Evolutionary conservation across 2,329 filamentous ascomycete species (phyloP), one percentile per base, ranked within the genome.

Genomic region (Trichophyton simii): DNA sequence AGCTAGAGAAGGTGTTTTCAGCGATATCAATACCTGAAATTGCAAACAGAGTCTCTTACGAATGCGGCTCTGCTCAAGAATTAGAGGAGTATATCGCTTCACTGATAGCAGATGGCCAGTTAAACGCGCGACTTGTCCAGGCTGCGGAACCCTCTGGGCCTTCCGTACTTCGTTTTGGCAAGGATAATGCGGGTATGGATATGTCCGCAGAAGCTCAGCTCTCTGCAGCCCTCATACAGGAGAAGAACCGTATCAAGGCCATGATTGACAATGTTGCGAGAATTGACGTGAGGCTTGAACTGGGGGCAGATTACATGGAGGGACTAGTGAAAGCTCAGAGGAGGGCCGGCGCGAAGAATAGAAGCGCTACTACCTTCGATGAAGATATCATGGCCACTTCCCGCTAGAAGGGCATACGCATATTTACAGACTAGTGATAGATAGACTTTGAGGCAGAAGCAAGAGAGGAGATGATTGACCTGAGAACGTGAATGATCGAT

Each of bases 1-100:
- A 84, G 63, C 79, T 97, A 28, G 84, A 86, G 52, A 81, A 83
- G 59, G 85, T 89, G 2, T 96, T 92, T 69, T 80, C 81, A 36
- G 82, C 84, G 4, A 76, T 87, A 38, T 80, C 82, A 3, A 74
- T 86, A 8, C 72, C 77, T 3, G 79, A 80, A 57, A 72, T 80
- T 15, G 68, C 72, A 18, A 69, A 68, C 60, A 70, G 69, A 58
- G 72, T 70, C 55, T 70, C 68, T 5, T 67, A 68, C 3, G 65
- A 68, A 54, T 68, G 68, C 5, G 58, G 61, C 7, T 63, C 69
- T 60, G 55, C 68, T 3, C 59, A 63, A 28, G 69, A 70, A 31
- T 68, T 72, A 13, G 73, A 75, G 61, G 62, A 66, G 18, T 73
- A 72, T 59, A 67, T 78, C 38, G 69, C 71, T 2, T 69, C 68